Percentiles rank a stretch among this genome's conserved stretches.
phyloP scores from a whole-genome alignment of 2,329 filamentous ascomycete genomes.

The Sporothrix globosa region DNA sequence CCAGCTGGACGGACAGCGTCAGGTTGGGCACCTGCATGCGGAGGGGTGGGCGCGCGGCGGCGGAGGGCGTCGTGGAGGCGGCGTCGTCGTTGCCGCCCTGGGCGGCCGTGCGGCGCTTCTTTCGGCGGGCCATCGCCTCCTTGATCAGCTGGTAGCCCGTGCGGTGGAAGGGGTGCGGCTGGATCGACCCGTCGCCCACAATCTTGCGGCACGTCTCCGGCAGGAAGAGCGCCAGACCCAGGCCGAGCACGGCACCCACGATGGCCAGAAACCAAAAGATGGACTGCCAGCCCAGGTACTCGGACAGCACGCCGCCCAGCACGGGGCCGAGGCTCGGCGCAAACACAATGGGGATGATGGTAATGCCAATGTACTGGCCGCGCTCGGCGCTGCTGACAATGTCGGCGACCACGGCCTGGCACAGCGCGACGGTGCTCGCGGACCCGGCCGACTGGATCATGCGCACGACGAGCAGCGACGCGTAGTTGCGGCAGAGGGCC shows the following conservation, averaged over 20 bases:
- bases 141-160: slow-evolving; percentile 32
- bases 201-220: slow-evolving; percentile 57
- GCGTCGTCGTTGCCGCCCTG: not conserved
- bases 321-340: slow-evolving; percentile 58
- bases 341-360: slow-evolving; percentile 53
- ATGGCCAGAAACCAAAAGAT: slow-evolving; percentile 68
- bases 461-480: slow-evolving; percentile 56
- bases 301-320: slow-evolving; percentile 60
- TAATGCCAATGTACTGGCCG: slow-evolving; percentile 61
- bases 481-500: slow-evolving; percentile 54
- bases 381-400: slow-evolving; percentile 64
- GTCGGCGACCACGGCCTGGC: slow-evolving; percentile 63
- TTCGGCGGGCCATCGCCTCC: slow-evolving; percentile 18
- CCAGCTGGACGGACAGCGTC: slow-evolving; percentile 76
- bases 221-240: slow-evolving; percentile 53
- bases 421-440: slow-evolving; percentile 62
- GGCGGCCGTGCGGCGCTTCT: not conserved
- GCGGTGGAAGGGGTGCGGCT: slow-evolving; percentile 35
- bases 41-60: slow-evolving; percentile 28
- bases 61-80: not conserved
- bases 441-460: slow-evolving; percentile 62
- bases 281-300: slow-evolving; percentile 61
- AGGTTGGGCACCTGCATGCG: slow-evolving; percentile 62
- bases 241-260: slow-evolving; percentile 45
- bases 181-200: slow-evolving; percentile 58